Base-by-base conservation (phyloP, 2,329 filamentous ascomycete species). In the Cladosporium sphaerospermum region DNA sequence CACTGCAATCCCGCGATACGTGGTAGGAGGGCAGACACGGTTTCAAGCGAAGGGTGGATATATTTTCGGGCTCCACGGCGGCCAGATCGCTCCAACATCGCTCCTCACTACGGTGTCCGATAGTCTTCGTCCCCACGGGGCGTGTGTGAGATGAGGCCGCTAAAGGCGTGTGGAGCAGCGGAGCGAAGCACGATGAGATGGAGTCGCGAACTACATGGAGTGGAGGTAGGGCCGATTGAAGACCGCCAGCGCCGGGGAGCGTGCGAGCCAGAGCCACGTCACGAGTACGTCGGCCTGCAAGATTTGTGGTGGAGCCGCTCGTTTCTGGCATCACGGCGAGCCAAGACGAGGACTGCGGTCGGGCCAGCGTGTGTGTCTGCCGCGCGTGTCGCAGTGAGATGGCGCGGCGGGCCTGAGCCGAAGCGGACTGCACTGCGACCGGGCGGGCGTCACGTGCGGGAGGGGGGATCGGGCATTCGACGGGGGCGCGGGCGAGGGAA, bases 391-490 rank as follows among this genome's bases (percentile, higher is more conserved):
- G 36, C 16, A 14, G 36, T 39, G n/a, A 39, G 10, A 9, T 14
- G n/a, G 36, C 36, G 36, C 13, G n/a, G 36, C 16, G 36, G 16
- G 36, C n/a, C 36, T 39, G 36, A 39, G 8, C 16, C n/a, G n/a
- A 4, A 39, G 8, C 9, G 3, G 36, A 16, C 23, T 28, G 23
- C 23, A 28, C 16, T 18, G 16, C 16, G 16, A 37, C 36, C 36
- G 36, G 11, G 36, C 9, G 8, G 47, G 31, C 18, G 14, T 51
- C 48, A 50, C 47, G 47, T 50, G 47, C 39, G 37, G 18, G 31
- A 28, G 18, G 28, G 37, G 19, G 33, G 47, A 31, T 33, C 13
- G 37, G 39, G 37, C 14, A 50, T 50, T 50, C 28, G 47, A 39
- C 34, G 37, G 18, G 37, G 23, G 6, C 9, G 32, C 5, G 8